Conservation (phyloP, 768 basidiomycete genomes). For the Mycena pura region DNA sequence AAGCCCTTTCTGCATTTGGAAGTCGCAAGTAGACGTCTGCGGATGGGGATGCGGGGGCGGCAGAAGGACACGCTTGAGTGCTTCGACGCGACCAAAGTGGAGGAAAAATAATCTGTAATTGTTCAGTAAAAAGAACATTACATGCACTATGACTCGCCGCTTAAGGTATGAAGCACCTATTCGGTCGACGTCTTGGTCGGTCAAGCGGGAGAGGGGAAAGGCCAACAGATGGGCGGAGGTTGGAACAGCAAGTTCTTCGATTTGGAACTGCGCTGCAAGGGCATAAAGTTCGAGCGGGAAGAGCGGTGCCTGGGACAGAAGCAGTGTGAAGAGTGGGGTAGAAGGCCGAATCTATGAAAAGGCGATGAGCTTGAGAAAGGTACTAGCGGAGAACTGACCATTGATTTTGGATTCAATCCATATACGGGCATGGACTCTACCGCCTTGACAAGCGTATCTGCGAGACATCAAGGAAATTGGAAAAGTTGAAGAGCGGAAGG, state of each 20-base stretch:
- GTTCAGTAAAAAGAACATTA: background rate
- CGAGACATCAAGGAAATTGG: too few species aligned
- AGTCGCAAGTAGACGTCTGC: slow-evolving; percentile 73
- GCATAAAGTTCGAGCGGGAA: slow-evolving; percentile 77
- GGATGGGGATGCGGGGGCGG: slow-evolving; percentile 79
- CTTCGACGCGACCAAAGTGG: slow-evolving; percentile 83
- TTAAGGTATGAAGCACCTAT: slow-evolving; percentile 84
- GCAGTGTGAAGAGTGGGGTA: slow-evolving; percentile 61
- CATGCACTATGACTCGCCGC: slow-evolving; percentile 36
- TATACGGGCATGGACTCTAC: slow-evolving; percentile 64
- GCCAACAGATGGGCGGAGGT: slow-evolving; percentile 79
- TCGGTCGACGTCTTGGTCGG: slow-evolving; percentile 70
- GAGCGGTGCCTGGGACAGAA: slow-evolving; percentile 72
- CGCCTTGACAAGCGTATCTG: slow-evolving; percentile 60
- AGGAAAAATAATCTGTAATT: slow-evolving; percentile 68
- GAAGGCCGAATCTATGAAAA: slow-evolving; percentile 49
- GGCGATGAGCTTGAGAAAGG: background rate
- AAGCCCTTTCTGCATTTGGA: slow-evolving; percentile 77
- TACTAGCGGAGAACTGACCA: background rate
- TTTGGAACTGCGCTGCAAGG: slow-evolving; percentile 68
- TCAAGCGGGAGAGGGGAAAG: slow-evolving; percentile 68
- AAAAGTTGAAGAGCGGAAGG: too few species aligned
- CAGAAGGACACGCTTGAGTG: slow-evolving; percentile 78
- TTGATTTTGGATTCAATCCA: slow-evolving; percentile 59
- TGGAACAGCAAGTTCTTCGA: slow-evolving; percentile 77